Evolutionary conservation across 805 yeast genomes (phyloP), one percentile per base, ranked within the genome.

Genomic region (Myxozyma sirexii): DNA sequence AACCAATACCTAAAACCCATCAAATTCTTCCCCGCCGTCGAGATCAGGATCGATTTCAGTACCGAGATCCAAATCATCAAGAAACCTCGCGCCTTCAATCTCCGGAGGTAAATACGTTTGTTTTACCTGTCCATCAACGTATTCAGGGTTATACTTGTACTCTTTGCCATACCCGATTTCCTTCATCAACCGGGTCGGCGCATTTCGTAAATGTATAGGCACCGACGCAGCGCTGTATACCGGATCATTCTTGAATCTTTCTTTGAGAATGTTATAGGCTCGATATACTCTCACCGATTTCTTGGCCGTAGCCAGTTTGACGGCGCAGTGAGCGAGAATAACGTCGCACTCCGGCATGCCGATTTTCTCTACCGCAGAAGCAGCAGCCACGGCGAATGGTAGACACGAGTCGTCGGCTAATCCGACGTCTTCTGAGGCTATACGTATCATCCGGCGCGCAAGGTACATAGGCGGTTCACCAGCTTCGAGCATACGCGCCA

Each of bases 281-380:
- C 91, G 77, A 70, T 94, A 94, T 0, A 94, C 84, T 68, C 86
- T 87, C 4, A 94, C 91, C 8, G 96, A 87, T 72, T 94, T 94
- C 0, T 85, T 84, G 0, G 97, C 96, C 55, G 83, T 75, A 0
- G 97, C 96, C 24, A 94, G 76, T 67, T 92, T 88, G n/a, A 88
- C 90, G 0, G 96, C 92, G 73, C 97, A 91, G 67, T 94, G 98
- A 0, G 91, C 98, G 44, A 94, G 74, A 5, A 90, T 84, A 24
- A 89, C 79, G 71, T 92, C 96, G 1, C 94, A 93, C 69, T 94
- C 99, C 0, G 99, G 99, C 81, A 94, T 78, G 0, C 99, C 99
- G 21, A 94, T 81, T 72, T 88, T 88, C 75, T 90, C 91, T 2
- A 89, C 86, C 0, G 97, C 90, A 44, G 90, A 89, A 71, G 88